Evolutionary conservation across 345 rosid species (phyloP), one percentile per base, ranked within the genome.

Genomic region (Hibiscus syriacus): DNA sequence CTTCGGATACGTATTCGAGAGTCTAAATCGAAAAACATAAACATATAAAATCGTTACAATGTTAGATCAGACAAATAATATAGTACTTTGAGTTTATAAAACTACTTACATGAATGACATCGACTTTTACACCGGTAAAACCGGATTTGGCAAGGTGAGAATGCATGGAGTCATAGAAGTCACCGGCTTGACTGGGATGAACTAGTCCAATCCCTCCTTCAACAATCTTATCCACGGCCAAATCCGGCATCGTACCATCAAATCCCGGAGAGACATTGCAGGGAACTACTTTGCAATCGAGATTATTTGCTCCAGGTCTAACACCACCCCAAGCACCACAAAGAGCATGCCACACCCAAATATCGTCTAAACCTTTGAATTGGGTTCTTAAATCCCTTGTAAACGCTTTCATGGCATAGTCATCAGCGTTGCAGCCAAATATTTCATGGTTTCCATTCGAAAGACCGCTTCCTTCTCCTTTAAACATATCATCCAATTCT

Each of bases 291-390:
- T 82, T 86, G 10, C 89, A 64, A 7, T 86, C 57, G 39, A 92
- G 74, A 74, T 78, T 80, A 27, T 82, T 75, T 5, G 82, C 38
- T 19, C 81, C 89, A 3, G 95, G 90, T 64, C 87, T 82, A 34
- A 92, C 90, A 71, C 98, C 97, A 62, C 84, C 90, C 98, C 98
- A 92, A 14, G 90, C 92, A 49, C 98, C 98, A 65, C 95, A 88
- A 0, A 92, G 86, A 23, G 96, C 90, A 56, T 90, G 95, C 92
- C 97, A 90, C 60, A 90, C 91, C 54, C 85, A 85, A 34, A 87
- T 84, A 49, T 88, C 92, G 71, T 90, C 91, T 70, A 90, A 73
- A 22, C 85, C 80, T 67, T 81, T 79, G 68, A 90, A 92, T 50
- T 74, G 80, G 25, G 59, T 57, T 73, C 91, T 90, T 75, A 92